Percentiles rank a stretch among this genome's conserved stretches.
phyloP scores from a whole-genome alignment of 169 alveolate species.

The Ichthyophthirius multifiliis region DNA sequence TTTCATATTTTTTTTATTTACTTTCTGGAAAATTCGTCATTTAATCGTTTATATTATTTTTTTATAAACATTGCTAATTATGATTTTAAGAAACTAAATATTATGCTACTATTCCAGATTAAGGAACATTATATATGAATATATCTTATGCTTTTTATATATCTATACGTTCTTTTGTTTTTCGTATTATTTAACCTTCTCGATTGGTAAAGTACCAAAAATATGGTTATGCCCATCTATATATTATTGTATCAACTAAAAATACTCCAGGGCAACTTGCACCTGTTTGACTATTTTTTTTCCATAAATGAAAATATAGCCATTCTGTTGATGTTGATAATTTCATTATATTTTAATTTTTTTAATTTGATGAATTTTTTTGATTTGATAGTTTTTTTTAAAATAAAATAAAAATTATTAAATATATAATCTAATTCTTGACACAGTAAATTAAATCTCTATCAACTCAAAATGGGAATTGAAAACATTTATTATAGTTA shows the following conservation, averaged over 20 bases:
- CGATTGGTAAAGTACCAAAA: conserved; percentile 72
- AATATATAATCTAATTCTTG: too few relatives aligned
- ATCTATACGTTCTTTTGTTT: conserved; percentile 53
- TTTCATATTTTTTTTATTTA: conserved; percentile 19
- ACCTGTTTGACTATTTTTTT: conserved; percentile 47
- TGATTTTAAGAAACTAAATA: neutral
- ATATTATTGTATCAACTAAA: conserved; percentile 69
- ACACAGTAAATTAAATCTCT: too few relatives aligned
- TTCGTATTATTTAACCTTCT: conserved; percentile 63
- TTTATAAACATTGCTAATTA: neutral
- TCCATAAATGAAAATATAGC: conserved; percentile 60
- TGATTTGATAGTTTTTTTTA: too few relatives aligned
- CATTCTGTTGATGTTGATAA: conserved; percentile 65
- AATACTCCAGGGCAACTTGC: conserved; percentile 55
- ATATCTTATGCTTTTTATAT: conserved; percentile 52
- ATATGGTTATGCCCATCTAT: conserved; percentile 70
- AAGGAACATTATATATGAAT: conserved; percentile 21
- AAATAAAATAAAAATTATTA: too few relatives aligned
- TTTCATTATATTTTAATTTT: too few relatives aligned
- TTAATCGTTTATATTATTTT: neutral
- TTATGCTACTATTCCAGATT: neutral
- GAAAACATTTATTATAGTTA: too few relatives aligned
- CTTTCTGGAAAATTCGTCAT: neutral
- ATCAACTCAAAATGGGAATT: too few relatives aligned
- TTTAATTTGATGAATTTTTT: too few relatives aligned